Evolutionary conservation across 805 yeast genomes (phyloP).

Genomic region (Metschnikowia baotianmanensis): DNA sequence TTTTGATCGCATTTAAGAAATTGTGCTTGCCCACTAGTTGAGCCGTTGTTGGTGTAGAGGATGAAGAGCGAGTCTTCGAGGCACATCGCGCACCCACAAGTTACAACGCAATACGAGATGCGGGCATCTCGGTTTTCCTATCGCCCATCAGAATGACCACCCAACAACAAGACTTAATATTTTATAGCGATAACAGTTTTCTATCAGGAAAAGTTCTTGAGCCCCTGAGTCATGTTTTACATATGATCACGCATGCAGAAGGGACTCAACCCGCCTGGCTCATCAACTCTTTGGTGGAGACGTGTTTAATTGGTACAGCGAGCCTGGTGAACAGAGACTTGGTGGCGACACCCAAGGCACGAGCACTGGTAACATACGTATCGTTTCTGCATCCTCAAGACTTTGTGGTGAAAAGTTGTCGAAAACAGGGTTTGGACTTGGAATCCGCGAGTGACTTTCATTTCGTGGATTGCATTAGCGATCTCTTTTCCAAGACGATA

Average conservation of each 20-base stretch:
- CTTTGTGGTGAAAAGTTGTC: conserved; percentile 32
- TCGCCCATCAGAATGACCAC: conserved; percentile 14
- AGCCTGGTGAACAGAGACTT: conserved; percentile 37
- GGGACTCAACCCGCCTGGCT: conserved; percentile 70
- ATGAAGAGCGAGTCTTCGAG: no score
- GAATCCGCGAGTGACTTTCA: conserved; percentile 24
- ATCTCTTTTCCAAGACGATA: conserved; percentile 38
- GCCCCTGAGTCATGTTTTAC: conserved; percentile 19
- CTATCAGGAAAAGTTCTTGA: conserved; percentile 26
- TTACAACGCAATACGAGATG: no score
- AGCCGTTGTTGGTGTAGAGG: no score
- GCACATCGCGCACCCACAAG: no score
- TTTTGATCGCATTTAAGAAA: no score
- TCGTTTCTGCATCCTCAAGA: conserved; percentile 37
- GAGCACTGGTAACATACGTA: conserved; percentile 33
- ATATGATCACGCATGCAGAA: conserved; percentile 32
- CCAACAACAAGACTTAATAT: conserved; percentile 58
- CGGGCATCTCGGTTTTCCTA: no score
- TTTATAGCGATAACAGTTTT: conserved; percentile 52
- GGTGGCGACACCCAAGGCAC: conserved; percentile 3
- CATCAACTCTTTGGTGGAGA: conserved; percentile 52
- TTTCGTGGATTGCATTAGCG: conserved; percentile 47
- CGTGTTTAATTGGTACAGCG: conserved; percentile 46
- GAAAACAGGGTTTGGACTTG: conserved; percentile 40
- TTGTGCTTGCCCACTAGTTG: no score